Conservation (phyloP, 2,329 filamentous ascomycete genomes). For the Fonsecaea nubica region DNA sequence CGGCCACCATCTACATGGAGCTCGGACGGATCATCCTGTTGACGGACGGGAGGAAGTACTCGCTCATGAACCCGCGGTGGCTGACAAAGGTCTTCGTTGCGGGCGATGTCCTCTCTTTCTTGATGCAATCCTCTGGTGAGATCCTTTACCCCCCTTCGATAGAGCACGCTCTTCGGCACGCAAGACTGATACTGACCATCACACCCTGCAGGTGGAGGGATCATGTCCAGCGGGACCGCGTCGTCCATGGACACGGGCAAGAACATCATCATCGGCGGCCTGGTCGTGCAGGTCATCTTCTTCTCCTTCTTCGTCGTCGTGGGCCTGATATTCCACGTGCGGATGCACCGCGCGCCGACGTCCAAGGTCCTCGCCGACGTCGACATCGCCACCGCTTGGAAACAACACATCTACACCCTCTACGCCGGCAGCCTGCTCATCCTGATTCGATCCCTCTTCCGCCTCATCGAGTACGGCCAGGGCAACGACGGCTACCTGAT, state of each 20-base stretch:
- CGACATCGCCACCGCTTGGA: constrained; percentile 42
- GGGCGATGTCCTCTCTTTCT: constrained; percentile 53
- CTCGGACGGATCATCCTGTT: constrained; percentile 54
- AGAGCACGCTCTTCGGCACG: too few relatives aligned
- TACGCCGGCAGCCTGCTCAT: constrained; percentile 41
- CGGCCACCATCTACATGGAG: constrained; percentile 57
- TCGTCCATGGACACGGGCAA: constrained; percentile 44
- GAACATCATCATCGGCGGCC: constrained; percentile 53
- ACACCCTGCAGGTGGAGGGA: constrained; percentile 24
- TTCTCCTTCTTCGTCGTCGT: constrained; percentile 59
- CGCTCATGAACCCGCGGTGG: constrained; percentile 46
- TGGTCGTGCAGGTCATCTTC: constrained; percentile 60
- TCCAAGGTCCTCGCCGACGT: background rate
- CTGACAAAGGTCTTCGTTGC: constrained; percentile 52
- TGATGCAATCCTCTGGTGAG: constrained; percentile 48
- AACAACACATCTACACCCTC: constrained; percentile 45
- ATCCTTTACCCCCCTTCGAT: background rate
- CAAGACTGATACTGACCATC: background rate
- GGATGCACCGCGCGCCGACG: constrained; percentile 14
- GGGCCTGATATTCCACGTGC: constrained; percentile 41
- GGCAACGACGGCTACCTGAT: constrained; percentile 44
- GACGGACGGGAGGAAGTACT: constrained; percentile 43
- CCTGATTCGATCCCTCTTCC: constrained; percentile 43
- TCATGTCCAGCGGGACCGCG: constrained; percentile 26
- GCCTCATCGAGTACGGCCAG: constrained; percentile 45